Evolutionary conservation across 345 rosid genomes (phyloP).

Genomic region (Populus euphratica): DNA sequence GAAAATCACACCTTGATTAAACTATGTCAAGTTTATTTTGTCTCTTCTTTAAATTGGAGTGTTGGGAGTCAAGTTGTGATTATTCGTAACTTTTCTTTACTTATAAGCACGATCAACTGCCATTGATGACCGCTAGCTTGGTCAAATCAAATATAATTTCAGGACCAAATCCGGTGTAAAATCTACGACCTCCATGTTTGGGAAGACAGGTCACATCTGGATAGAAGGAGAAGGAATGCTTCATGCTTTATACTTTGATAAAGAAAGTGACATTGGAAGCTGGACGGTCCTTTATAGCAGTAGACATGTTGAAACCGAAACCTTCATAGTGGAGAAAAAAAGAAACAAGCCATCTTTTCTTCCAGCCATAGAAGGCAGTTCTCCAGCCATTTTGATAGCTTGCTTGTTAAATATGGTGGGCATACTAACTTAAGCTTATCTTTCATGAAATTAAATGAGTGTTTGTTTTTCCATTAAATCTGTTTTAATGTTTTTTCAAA

Average conservation of each 20-base stretch:
- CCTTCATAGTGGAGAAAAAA: constrained; percentile 38
- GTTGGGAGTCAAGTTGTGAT: no score
- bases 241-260: constrained; percentile 42
- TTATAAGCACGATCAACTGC: no score
- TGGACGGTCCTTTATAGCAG: constrained; percentile 42
- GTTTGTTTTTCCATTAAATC: no score
- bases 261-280: not conserved
- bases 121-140: not conserved
- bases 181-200: constrained; percentile 39
- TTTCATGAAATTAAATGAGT: no score
- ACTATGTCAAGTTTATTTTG: no score
- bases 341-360: constrained; percentile 36
- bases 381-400: constrained; percentile 34
- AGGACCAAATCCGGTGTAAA: constrained; percentile 52
- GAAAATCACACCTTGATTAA: no score
- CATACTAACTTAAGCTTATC: not conserved
- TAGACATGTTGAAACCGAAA: constrained; percentile 41
- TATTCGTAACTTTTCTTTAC: no score
- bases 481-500: no score
- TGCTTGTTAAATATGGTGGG: constrained; percentile 28
- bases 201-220: constrained; percentile 38
- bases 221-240: constrained; percentile 64
- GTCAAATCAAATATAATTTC: not conserved
- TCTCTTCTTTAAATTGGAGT: no score
- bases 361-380: constrained; percentile 43